These are phyloP conservation scores for Teratosphaeria nubilosa DNA, from an alignment of 2,329 filamentous ascomycete genomes.

Conservation along the genomic window DNA sequence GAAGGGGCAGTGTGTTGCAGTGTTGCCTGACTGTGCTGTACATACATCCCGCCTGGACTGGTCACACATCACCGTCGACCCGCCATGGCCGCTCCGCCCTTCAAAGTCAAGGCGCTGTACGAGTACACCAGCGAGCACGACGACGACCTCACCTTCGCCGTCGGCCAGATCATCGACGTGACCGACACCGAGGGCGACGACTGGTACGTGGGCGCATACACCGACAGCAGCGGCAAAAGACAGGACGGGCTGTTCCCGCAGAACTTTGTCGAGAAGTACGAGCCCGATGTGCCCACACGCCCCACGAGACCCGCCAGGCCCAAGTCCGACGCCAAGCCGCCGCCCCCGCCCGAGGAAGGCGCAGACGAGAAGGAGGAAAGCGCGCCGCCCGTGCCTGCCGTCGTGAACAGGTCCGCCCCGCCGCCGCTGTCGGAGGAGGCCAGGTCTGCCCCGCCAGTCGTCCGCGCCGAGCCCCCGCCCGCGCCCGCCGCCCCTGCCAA, in stretches of 20 bases:
- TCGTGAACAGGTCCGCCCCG: conserved; percentile 19
- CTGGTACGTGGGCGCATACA: conserved; percentile 86
- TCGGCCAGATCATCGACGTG: conserved; percentile 86
- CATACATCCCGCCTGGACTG: no score
- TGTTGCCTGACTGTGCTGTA: no score
- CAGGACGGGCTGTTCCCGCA: conserved; percentile 83
- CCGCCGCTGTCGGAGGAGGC: conserved; percentile 9
- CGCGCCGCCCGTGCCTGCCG: conserved; percentile 18
- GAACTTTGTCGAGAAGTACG: conserved; percentile 96
- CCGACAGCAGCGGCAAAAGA: conserved; percentile 62
- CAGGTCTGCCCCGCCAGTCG: conserved; percentile 15
- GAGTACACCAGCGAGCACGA: conserved; percentile 90
- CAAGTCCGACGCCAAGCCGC: conserved; percentile 36
- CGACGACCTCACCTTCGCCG: conserved; percentile 80
- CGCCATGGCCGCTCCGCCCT: conserved; percentile 28
- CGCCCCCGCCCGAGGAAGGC: conserved; percentile 13
- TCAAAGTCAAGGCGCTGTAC: conserved; percentile 93
- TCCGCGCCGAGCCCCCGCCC: conserved; percentile 17
- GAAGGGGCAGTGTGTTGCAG: no score
- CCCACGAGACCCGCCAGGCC: conserved; percentile 60
- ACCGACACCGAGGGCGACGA: conserved; percentile 86
- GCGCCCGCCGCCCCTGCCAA: conserved; percentile 28
- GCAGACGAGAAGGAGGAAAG: conserved; percentile 11
- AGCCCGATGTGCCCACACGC: conserved; percentile 79
- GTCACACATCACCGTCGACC: not conserved